These are phyloP conservation scores for Mallotus nudiflorus DNA, from an alignment of 345 rosid genomes.

Conservation along the genomic window DNA sequence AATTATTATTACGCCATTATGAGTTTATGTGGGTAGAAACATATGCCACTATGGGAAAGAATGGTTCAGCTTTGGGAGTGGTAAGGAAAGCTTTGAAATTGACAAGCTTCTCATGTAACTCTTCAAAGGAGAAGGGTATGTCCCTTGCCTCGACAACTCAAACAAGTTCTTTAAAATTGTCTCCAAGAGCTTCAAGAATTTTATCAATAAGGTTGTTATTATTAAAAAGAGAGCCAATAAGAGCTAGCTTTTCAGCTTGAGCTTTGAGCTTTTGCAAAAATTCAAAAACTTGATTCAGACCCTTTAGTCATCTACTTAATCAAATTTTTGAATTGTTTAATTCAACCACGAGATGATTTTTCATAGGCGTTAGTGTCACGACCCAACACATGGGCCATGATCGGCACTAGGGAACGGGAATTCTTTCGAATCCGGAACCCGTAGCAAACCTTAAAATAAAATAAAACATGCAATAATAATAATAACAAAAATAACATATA, in stretches of 20 bases:
- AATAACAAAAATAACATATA: too few species aligned
- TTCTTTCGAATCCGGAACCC: too few species aligned
- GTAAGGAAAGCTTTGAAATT: not conserved
- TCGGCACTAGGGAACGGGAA: too few species aligned
- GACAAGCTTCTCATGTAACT: not conserved
- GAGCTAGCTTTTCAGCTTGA: not conserved
- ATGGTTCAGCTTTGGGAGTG: not conserved
- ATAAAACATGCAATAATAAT: too few species aligned
- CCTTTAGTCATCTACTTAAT: too few species aligned
- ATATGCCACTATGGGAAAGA: not conserved
- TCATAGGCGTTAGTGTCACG: too few species aligned
- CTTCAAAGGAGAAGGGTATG: not conserved
- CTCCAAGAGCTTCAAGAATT: not conserved
- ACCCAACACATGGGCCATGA: too few species aligned
- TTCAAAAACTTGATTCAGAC: too few species aligned
- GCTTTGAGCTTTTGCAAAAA: conserved; percentile 5
- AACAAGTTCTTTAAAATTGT: not conserved
- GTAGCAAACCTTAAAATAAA: too few species aligned
- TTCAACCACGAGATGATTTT: too few species aligned
- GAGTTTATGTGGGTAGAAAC: not conserved
- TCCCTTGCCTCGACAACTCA: not conserved
- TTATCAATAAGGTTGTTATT: not conserved
- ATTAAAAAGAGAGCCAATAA: not conserved
- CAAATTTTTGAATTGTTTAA: too few species aligned
- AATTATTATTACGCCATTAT: too few species aligned